Evolutionary conservation across 305 asterid genomes (phyloP).

Genomic region (Solanum chacoense): DNA sequence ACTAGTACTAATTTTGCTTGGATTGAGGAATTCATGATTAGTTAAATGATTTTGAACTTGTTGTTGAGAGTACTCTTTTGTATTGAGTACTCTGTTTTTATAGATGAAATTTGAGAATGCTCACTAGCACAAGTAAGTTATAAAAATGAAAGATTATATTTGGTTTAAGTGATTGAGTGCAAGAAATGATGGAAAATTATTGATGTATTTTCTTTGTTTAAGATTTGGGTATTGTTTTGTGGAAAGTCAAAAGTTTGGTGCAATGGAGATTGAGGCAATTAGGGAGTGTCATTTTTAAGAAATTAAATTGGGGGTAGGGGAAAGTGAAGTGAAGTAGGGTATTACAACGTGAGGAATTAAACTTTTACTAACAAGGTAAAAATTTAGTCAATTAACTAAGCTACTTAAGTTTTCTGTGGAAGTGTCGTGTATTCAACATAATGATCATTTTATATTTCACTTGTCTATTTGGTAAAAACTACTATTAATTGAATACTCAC

Average conservation of each 20-base stretch:
- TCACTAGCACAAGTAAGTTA: background rate
- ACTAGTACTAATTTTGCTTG: slow-evolving; percentile 3
- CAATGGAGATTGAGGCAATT: background rate
- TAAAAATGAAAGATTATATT: background rate
- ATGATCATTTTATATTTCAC: background rate
- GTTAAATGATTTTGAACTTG: background rate
- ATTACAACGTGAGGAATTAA: too few species aligned
- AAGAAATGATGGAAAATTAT: slow-evolving; percentile 12
- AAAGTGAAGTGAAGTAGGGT: background rate
- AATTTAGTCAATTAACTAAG: too few species aligned
- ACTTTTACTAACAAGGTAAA: background rate
- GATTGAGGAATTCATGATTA: slow-evolving; percentile 29
- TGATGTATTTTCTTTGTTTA: background rate
- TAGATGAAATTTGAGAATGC: background rate
- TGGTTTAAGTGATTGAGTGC: slow-evolving; percentile 25
- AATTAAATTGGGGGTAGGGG: background rate
- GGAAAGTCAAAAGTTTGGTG: slow-evolving; percentile 1
- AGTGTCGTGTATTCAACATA: background rate
- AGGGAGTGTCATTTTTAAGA: background rate
- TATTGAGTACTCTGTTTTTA: background rate
- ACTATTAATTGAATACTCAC: too few species aligned
- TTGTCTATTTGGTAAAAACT: background rate
- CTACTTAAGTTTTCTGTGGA: too few species aligned
- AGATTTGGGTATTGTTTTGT: background rate
- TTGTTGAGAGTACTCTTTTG: background rate